Evolutionary conservation across 257 asterid genomes (phyloP).

Genomic region (Lycium barbarum): DNA sequence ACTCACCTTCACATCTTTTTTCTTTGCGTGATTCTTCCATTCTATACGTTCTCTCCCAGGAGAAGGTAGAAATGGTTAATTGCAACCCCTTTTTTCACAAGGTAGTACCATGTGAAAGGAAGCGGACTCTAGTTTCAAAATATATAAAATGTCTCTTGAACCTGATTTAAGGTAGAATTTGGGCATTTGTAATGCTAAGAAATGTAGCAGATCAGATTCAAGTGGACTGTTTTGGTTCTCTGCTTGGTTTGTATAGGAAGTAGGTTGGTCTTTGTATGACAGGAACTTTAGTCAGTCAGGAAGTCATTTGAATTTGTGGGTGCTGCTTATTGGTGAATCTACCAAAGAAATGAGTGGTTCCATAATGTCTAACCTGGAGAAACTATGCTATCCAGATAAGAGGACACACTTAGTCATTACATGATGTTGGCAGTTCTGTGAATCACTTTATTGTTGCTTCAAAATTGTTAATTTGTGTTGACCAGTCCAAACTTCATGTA

Average conservation of each 20-base stretch:
- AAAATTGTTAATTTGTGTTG: slow-evolving; percentile 6
- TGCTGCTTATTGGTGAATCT: slow-evolving; percentile 16
- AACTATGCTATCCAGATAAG: slow-evolving; percentile 14
- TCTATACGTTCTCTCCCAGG: neutral
- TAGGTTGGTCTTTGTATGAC: slow-evolving; percentile 24
- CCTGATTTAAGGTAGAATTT: slow-evolving; percentile 14
- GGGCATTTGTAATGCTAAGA: neutral
- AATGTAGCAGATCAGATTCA: neutral
- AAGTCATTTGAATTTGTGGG: slow-evolving; percentile 8
- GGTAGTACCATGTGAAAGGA: neutral
- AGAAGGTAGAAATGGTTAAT: slow-evolving; percentile 17
- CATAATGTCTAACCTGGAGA: neutral
- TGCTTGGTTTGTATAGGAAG: slow-evolving; percentile 9
- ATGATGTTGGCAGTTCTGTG: neutral
- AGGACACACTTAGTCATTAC: neutral
- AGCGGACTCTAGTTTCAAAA: neutral
- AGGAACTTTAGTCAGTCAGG: neutral
- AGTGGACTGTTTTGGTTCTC: neutral
- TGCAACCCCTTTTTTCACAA: slow-evolving; percentile 8
- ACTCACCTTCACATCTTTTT: neutral
- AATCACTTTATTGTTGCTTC: slow-evolving; percentile 18
- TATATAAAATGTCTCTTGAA: neutral
- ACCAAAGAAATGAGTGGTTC: neutral
- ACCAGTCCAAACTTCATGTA: neutral
- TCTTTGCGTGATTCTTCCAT: neutral